phyloP scores from a whole-genome alignment of 441 rosid genomes.

The Cnidoscolus chayamansa region DNA sequence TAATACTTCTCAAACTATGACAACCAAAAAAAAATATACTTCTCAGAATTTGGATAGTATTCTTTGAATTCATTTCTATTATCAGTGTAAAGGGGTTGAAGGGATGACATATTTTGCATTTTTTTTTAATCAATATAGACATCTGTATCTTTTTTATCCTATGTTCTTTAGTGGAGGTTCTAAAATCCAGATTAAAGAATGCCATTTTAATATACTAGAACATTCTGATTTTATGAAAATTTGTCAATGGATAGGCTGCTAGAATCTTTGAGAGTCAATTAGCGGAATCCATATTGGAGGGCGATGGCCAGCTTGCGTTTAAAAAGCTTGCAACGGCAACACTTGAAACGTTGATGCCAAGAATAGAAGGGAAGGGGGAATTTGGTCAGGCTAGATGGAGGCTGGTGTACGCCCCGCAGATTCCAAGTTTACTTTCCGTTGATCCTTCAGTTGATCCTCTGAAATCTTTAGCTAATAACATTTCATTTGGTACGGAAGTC shows the following conservation, averaged over 20 bases:
- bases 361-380: constrained; percentile 93
- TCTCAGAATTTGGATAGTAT: not conserved
- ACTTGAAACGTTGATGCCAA: constrained; percentile 85
- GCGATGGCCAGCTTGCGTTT: constrained; percentile 92
- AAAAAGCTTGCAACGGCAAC: constrained; percentile 97
- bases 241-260: constrained; percentile 57
- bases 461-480: constrained; percentile 81
- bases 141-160: not conserved
- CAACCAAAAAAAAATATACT: not conserved
- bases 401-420: constrained; percentile 94
- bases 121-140: not conserved
- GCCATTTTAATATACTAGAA: not conserved
- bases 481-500: constrained; percentile 88
- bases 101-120: not conserved
- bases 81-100: not conserved
- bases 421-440: constrained; percentile 91
- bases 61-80: not conserved
- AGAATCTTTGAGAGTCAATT: constrained; percentile 91
- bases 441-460: constrained; percentile 93
- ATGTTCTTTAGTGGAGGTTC: constrained; percentile 9
- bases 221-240: constrained; percentile 8
- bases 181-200: constrained; percentile 6
- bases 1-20: no score
- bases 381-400: constrained; percentile 99
- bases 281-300: constrained; percentile 94